Base-by-base conservation (phyloP, 2,329 filamentous ascomycete genomes). In the Sarocladium strictum region DNA sequence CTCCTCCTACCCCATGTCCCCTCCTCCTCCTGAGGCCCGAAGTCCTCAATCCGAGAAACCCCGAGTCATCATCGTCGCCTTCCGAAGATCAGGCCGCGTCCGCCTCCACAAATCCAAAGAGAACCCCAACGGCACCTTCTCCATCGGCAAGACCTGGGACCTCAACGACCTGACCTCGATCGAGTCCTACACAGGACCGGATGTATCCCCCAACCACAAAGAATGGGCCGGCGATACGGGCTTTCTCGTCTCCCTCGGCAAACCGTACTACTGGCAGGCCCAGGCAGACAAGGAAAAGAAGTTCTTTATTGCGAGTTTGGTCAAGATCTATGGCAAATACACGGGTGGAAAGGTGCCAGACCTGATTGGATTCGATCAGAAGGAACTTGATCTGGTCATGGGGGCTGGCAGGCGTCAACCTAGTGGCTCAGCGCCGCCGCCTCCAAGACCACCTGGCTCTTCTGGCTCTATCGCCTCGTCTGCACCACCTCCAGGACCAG, bases 61-160 rank as follows among this genome's bases (percentile, higher is more conserved):
- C 49, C 85, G 94, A 64, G 80, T 96, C 60, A 95, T 99, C 66
- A 91, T 99, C 60, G 87, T 99, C 60, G 88, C 93, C 11, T 94
- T 99, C 57, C 84, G 90, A 58, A 94, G 90, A 64, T 96, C 93
- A 1, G 94, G 93, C 54, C 82, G 91, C 57, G 93, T 99, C 51
- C 89, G 92, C 64, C 85, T 99, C 76, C 94, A 99, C 77, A 99
- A 99, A 72, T 93, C 91, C 56, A 87, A 96, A 63, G 94, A 99
- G 73, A 99, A 99, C 68, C 78, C 82, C 55, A 97, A 96, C 69
- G 91, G 91, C 55, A 85, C 89, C 23, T 99, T 97, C 70, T 97
- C 93, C 19, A 96, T 99, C 61, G 94, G 94, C 61, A 99, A 99
- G 74, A 96, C 94, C 3, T 99, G 94, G 94, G 89, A 92, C 67